These are phyloP conservation scores for Colletotrichum orchidophilum DNA, from an alignment of 2,329 filamentous ascomycete species.

Conservation along the genomic window DNA sequence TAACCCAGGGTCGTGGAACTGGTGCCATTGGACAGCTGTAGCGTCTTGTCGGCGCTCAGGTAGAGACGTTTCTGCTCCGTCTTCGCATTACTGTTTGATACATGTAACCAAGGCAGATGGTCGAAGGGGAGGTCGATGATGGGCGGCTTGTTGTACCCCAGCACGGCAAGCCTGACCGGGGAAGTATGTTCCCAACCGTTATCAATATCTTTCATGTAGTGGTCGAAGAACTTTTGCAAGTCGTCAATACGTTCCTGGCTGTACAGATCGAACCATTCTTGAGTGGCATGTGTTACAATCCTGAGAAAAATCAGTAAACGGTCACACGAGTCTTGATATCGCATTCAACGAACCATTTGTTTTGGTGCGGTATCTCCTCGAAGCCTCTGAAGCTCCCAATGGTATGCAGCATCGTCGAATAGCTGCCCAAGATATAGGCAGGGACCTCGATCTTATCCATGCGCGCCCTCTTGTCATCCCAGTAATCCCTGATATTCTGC, in stretches of 20 bases:
- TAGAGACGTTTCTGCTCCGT: background rate
- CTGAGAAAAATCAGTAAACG: background rate
- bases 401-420: conserved; percentile 5
- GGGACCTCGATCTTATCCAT: conserved; percentile 14
- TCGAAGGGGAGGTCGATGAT: background rate
- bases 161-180: conserved; percentile 13
- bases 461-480: conserved; percentile 12
- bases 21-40: background rate
- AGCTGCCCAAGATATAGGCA: conserved; percentile 1
- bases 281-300: conserved; percentile 33
- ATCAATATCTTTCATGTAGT: conserved; percentile 20
- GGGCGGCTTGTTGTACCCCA: conserved; percentile 4
- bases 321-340: background rate
- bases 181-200: conserved; percentile 36
- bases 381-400: conserved; percentile 16
- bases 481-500: background rate
- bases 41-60: background rate
- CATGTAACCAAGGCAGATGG: conserved; percentile 4
- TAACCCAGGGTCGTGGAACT: background rate
- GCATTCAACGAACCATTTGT: conserved; percentile 3
- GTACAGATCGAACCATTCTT: conserved; percentile 44
- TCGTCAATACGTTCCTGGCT: conserved; percentile 34
- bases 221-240: conserved; percentile 36
- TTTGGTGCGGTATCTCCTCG: conserved; percentile 14
- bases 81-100: background rate